These are phyloP conservation scores for Saccharomycopsis microspora DNA, from an alignment of 805 yeast species.

Conservation along the genomic window DNA sequence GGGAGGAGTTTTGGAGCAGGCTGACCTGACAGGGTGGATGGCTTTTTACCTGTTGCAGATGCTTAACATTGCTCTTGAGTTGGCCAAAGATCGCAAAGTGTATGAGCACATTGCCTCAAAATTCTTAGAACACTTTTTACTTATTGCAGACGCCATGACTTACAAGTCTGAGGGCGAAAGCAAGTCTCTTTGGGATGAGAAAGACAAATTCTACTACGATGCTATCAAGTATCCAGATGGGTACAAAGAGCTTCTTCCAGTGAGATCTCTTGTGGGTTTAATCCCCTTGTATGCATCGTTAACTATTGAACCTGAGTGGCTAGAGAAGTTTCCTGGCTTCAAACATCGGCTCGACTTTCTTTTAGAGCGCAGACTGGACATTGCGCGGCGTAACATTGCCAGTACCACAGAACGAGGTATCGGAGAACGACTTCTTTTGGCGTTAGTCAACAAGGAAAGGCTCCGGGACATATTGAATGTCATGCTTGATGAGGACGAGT, in stretches of 20 bases:
- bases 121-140: conserved; percentile 83
- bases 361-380: conserved; percentile 50
- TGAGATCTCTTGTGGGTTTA: conserved; percentile 81
- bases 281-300: conserved; percentile 85
- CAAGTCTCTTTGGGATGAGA: conserved; percentile 79
- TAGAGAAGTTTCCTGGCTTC: conserved; percentile 71
- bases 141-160: conserved; percentile 92
- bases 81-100: conserved; percentile 74
- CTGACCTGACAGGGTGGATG: conserved; percentile 97
- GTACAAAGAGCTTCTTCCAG: conserved; percentile 59
- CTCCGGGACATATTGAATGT: conserved; percentile 61
- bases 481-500: conserved; percentile 80
- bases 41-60: conserved; percentile 83
- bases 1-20: conserved; percentile 84
- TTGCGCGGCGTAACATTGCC: conserved; percentile 77
- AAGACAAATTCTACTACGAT: conserved; percentile 82
- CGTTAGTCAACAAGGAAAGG: conserved; percentile 75
- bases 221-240: conserved; percentile 77
- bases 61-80: conserved; percentile 86
- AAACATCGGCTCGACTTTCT: conserved; percentile 81
- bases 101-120: conserved; percentile 92
- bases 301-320: conserved; percentile 75
- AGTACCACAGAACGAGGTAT: conserved; percentile 70
- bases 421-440: conserved; percentile 69
- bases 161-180: conserved; percentile 35